Percentiles rank a stretch among this genome's conserved stretches.
phyloP scores from a whole-genome alignment of 257 asterid species.

The Solanum chaucha region DNA sequence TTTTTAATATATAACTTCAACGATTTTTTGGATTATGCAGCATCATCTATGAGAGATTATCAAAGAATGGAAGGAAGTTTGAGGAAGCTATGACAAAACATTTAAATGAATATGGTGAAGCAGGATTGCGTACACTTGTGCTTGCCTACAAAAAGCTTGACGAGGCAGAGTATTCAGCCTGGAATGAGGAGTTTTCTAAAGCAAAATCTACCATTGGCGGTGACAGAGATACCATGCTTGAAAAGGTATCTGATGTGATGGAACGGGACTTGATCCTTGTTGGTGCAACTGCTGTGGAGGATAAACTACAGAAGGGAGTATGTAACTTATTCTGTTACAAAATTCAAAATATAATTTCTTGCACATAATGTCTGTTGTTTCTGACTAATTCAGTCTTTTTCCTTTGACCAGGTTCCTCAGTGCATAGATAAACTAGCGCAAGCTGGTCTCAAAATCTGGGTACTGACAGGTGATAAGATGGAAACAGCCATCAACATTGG shows the following conservation, averaged over 20 bases:
- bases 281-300: constrained; percentile 99
- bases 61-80: constrained; percentile 56
- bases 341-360: neutral
- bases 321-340: neutral
- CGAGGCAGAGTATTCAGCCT: constrained; percentile 65
- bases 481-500: constrained; percentile 99
- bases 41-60: constrained; percentile 83
- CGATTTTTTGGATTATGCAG: constrained; percentile 32
- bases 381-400: neutral
- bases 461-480: constrained; percentile 99
- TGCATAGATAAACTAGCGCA: constrained; percentile 97
- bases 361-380: neutral
- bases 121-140: constrained; percentile 87
- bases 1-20: neutral
- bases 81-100: constrained; percentile 68
- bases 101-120: constrained; percentile 91
- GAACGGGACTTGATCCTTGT: constrained; percentile 85
- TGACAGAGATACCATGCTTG: constrained; percentile 85
- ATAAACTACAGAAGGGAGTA: constrained; percentile 98
- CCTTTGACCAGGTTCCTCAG: constrained; percentile 73
- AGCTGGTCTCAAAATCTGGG: constrained; percentile 99
- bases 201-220: constrained; percentile 76
- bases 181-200: constrained; percentile 81
- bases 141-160: constrained; percentile 87
- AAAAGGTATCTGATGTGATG: constrained; percentile 70